Conservation (phyloP, 768 basidiomycete species). For the Suillus decipiens region DNA sequence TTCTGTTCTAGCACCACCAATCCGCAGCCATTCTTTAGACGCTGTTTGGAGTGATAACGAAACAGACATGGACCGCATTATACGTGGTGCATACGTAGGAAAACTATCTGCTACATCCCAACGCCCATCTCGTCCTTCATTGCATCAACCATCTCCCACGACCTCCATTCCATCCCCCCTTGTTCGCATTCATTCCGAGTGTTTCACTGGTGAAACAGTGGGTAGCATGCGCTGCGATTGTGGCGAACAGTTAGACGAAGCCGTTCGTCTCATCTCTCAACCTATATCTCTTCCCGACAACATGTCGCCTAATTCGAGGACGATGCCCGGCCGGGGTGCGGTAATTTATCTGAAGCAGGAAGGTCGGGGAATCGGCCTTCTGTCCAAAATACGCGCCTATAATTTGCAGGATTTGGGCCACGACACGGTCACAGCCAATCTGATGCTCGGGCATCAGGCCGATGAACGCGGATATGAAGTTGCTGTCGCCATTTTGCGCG, state of each 20-base stretch:
- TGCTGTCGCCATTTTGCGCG: constrained; percentile 86
- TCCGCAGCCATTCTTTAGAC: constrained; percentile 82
- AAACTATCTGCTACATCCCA: constrained; percentile 62
- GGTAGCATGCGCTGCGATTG: constrained; percentile 99
- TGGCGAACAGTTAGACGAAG: constrained; percentile 97
- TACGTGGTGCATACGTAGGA: constrained; percentile 92
- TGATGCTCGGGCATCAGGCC: constrained; percentile 91
- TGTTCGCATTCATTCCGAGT: constrained; percentile 96
- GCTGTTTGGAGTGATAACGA: constrained; percentile 82
- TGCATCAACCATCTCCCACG: constrained; percentile 14
- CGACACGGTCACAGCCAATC: constrained; percentile 97
- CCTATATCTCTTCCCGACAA: constrained; percentile 47
- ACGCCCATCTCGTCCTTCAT: constrained; percentile 41
- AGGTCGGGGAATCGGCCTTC: constrained; percentile 92
- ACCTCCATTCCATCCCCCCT: constrained; percentile 66
- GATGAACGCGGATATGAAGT: constrained; percentile 94
- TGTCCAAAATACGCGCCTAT: constrained; percentile 96
- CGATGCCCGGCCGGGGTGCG: constrained; percentile 84
- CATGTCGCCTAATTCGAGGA: constrained; percentile 36
- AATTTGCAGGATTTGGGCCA: constrained; percentile 97
- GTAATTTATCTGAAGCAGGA: constrained; percentile 97
- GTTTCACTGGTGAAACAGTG: constrained; percentile 97
- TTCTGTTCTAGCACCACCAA: constrained; percentile 47
- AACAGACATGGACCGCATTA: constrained; percentile 91
- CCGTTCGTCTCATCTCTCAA: constrained; percentile 85